Evolutionary conservation across 2,329 filamentous ascomycete genomes (phyloP).

Genomic region (Akanthomyces lecanii): DNA sequence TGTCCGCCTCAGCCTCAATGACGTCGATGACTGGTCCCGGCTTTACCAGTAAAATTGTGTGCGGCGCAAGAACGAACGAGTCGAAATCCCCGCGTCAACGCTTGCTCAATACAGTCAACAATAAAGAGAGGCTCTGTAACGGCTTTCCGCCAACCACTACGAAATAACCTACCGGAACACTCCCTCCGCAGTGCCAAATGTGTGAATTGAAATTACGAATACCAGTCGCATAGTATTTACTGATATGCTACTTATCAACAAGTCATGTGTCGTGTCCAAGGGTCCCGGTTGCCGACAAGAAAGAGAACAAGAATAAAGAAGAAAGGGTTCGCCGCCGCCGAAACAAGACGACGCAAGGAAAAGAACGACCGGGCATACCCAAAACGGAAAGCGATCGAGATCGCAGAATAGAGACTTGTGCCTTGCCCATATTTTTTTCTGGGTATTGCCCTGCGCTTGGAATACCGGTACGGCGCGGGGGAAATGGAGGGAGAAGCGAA

Average conservation of each 20-base stretch:
- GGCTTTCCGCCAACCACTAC: too few species aligned
- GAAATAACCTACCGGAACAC: too few species aligned
- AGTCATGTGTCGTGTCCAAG: background rate
- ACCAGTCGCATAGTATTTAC: too few species aligned
- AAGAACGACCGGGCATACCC: background rate
- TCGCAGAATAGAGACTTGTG: background rate
- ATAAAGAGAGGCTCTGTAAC: too few species aligned
- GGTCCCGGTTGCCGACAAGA: background rate
- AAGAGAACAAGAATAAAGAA: background rate
- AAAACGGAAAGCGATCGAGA: background rate
- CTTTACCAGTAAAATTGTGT: background rate
- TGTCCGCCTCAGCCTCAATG: background rate
- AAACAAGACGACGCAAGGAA: background rate
- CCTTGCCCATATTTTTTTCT: background rate
- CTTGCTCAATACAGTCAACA: background rate
- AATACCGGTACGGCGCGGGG: background rate
- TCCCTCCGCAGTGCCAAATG: too few species aligned
- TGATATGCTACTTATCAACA: background rate
- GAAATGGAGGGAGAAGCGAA: too few species aligned
- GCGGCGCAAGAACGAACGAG: background rate
- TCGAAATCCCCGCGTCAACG: background rate
- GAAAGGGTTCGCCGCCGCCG: background rate
- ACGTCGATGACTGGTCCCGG: background rate
- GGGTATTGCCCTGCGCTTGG: background rate
- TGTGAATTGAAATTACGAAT: too few species aligned